Percentiles rank a stretch among this genome's conserved stretches.
These are phyloP conservation scores for Lyophyllum decastes DNA, from an alignment of 768 basidiomycete genomes.

Conservation along the genomic window DNA sequence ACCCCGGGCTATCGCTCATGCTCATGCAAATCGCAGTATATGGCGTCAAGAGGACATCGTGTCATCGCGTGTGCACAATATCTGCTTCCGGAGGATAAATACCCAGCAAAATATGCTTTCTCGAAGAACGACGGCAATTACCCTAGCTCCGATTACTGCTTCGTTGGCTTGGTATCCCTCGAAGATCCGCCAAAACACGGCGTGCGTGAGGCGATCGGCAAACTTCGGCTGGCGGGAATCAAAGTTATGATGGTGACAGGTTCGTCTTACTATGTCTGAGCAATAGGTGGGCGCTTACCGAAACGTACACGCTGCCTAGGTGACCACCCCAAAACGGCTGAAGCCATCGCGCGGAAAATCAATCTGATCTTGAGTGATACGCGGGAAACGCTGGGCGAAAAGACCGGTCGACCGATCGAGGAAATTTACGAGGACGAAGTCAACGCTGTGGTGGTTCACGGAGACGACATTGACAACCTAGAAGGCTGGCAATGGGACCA, in stretches of 20 bases:
- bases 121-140: constrained; percentile 55
- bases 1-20: neutral
- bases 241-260: constrained; percentile 81
- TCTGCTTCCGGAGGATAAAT: constrained; percentile 51
- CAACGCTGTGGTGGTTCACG: constrained; percentile 65
- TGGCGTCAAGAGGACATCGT: constrained; percentile 76
- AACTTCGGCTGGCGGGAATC: constrained; percentile 69
- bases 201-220: constrained; percentile 71
- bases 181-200: constrained; percentile 76
- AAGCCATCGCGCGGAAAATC: constrained; percentile 74
- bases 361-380: constrained; percentile 70
- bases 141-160: constrained; percentile 58
- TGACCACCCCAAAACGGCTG: constrained; percentile 74
- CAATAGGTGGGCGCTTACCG: neutral
- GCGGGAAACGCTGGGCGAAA: constrained; percentile 56
- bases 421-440: constrained; percentile 72
- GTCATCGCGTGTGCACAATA: constrained; percentile 72
- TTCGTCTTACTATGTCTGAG: constrained; percentile 20
- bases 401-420: constrained; percentile 53
- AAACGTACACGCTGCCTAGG: constrained; percentile 30
- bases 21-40: constrained; percentile 47
- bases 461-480: constrained; percentile 64
- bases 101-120: constrained; percentile 49
- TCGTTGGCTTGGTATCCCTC: constrained; percentile 64
- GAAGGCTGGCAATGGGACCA: constrained; percentile 79